phyloP scores from a whole-genome alignment of 371 early-diverging fungal species.

The Quaeritorhiza haematococci region DNA sequence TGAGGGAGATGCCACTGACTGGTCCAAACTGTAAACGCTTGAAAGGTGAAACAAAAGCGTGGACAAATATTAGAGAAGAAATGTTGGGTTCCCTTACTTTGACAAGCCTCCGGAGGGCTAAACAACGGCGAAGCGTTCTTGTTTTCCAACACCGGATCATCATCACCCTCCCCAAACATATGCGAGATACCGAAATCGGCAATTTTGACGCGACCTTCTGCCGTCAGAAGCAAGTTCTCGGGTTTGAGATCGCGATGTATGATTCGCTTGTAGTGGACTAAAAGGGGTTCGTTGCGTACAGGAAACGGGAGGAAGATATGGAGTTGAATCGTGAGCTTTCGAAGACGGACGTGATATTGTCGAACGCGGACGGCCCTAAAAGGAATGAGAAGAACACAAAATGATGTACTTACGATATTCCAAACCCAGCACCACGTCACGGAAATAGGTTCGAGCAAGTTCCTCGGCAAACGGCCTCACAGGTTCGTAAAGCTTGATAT shows the following conservation, averaged over 20 bases:
- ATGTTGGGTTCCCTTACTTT: slow-evolving; percentile 17
- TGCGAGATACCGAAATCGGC: slow-evolving; percentile 54
- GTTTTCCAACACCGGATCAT: slow-evolving; percentile 23
- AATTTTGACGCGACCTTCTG: slow-evolving; percentile 34
- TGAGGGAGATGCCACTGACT: background rate
- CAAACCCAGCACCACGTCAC: slow-evolving; percentile 48
- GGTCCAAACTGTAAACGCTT: background rate
- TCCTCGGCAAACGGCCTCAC: slow-evolving; percentile 38
- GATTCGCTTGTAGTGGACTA: slow-evolving; percentile 46
- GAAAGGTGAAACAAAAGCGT: background rate
- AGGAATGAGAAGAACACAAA: background rate
- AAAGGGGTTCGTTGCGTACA: background rate
- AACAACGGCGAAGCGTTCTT: slow-evolving; percentile 45
- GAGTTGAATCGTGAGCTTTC: too few relatives aligned
- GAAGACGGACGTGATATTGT: background rate
- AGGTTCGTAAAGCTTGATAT: slow-evolving; percentile 21
- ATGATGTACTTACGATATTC: slow-evolving; percentile 43
- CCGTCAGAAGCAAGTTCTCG: slow-evolving; percentile 46
- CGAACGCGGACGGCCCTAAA: background rate
- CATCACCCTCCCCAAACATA: slow-evolving; percentile 39
- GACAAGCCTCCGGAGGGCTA: slow-evolving; percentile 44
- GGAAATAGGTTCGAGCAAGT: slow-evolving; percentile 43
- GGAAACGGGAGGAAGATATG: background rate
- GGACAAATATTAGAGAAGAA: background rate
- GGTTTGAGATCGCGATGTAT: slow-evolving; percentile 57